Conservation (phyloP, 164 flowering plant species). For the Stephania yunnanensis region DNA sequence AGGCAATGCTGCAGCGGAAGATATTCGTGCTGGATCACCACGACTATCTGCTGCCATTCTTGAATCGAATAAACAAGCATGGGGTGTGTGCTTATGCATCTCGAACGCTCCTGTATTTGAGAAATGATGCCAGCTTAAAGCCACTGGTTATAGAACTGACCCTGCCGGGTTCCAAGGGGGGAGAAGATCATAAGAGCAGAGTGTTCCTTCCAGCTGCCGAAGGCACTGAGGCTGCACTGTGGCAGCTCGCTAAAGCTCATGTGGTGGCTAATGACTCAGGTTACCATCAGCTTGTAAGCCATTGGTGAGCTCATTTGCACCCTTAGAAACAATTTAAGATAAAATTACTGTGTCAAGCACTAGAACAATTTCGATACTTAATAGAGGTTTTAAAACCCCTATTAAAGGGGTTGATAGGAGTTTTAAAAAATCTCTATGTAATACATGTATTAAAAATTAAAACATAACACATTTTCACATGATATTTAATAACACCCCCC, state of each 20-base stretch:
- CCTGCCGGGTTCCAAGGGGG: conserved; percentile 21
- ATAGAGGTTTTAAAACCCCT: no score
- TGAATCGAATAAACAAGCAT: conserved; percentile 29
- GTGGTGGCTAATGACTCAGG: conserved; percentile 53
- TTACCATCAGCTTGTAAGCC: conserved; percentile 51
- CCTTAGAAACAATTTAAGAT: not conserved
- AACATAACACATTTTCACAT: no score
- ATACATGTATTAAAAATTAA: no score
- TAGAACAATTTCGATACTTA: no score
- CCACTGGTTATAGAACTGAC: conserved; percentile 57
- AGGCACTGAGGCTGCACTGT: conserved; percentile 37
- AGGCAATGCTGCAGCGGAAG: conserved; percentile 41
- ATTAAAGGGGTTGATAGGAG: no score
- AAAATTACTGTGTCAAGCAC: no score
- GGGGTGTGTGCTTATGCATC: conserved; percentile 39
- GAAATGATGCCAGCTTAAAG: conserved; percentile 34
- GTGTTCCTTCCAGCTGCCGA: conserved; percentile 34
- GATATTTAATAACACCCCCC: no score
- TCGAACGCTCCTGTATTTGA: conserved; percentile 41
- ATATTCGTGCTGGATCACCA: conserved; percentile 55
- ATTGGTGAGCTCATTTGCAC: conserved; percentile 34
- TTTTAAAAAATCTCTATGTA: no score
- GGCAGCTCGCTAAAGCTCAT: conserved; percentile 62
- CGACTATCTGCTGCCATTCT: conserved; percentile 45
- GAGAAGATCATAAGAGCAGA: conserved; percentile 13